A percentile compares a stretch with the other conserved stretches of the same genome.
These are phyloP conservation scores for Pyrenophora teres DNA, from an alignment of 2,329 filamentous ascomycete genomes.

Conservation along the genomic window DNA sequence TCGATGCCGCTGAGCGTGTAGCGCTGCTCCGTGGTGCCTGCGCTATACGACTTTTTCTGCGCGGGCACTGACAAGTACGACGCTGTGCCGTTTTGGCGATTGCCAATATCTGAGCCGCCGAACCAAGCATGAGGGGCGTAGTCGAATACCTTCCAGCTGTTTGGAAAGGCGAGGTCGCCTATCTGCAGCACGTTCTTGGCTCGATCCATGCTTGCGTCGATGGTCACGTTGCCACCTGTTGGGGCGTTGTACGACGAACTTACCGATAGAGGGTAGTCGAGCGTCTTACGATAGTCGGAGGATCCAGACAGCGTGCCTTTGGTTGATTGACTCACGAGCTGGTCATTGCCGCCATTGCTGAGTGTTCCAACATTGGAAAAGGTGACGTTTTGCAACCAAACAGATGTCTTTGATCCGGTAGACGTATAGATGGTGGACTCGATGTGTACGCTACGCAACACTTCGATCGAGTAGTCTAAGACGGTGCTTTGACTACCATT, in stretches of 20 bases:
- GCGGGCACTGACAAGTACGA: conserved; percentile 57
- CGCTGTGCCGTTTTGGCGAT: conserved; percentile 63
- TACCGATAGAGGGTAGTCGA: conserved; percentile 65
- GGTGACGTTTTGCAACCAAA: conserved; percentile 64
- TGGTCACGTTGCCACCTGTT: conserved; percentile 50
- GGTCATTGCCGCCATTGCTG: conserved; percentile 59
- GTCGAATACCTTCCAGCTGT: conserved; percentile 63
- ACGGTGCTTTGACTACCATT: conserved; percentile 63
- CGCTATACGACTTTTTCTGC: conserved; percentile 56
- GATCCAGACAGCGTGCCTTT: conserved; percentile 53
- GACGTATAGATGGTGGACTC: conserved; percentile 59
- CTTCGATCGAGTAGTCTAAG: conserved; percentile 63
- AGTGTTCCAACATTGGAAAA: conserved; percentile 63
- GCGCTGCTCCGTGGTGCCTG: conserved; percentile 61
- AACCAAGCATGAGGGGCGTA: conserved; percentile 34
- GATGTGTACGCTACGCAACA: conserved; percentile 61
- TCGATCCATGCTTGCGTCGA: conserved; percentile 55
- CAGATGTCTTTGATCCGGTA: conserved; percentile 46
- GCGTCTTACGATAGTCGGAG: conserved; percentile 49
- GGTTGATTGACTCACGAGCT: conserved; percentile 59
- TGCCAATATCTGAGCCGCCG: conserved; percentile 52
- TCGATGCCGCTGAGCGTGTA: conserved; percentile 59
- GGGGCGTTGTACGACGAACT: conserved; percentile 57
- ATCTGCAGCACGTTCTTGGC: conserved; percentile 55
- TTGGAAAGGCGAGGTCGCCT: conserved; percentile 61